Evolutionary conservation across 2,329 filamentous ascomycete species (phyloP), one percentile per base, ranked within the genome.

Genomic region (Fusarium palustre): DNA sequence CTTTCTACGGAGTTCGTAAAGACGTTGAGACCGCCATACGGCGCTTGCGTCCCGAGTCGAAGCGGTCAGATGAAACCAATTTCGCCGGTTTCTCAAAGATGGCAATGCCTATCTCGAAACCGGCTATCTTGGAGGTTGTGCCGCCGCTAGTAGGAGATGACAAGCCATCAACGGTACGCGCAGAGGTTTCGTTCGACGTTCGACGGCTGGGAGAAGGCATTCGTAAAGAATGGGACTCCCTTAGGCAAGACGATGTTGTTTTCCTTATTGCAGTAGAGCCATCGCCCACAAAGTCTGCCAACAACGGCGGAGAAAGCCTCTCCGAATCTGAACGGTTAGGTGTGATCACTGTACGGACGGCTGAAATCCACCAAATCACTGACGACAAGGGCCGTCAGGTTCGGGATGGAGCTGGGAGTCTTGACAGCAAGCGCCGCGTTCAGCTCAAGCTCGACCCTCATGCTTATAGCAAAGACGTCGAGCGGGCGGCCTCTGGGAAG

Each of bases 1-100:
- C 95, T 0, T 97, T 98, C 77, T 98, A 97, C 78, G 92, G 93
- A 64, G 95, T 99, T 63, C 89, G 94, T 46, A 95, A 94, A 75
- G 93, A 99, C 76, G 89, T 99, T 59, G 93, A 97, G 76, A 88
- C 92, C 48, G 89, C 91, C 9, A 77, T 98, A 52, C 92, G 92
- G 75, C 90, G 93, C 46, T 81, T 99, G 63, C 89, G 91, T 69
- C 94, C 95, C 3, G 88, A 90, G 69, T 76, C 82, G 24, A 86
- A 85, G 61, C 86, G 86, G 41, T 84, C 87, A 38, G 91, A 90
- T n/a, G 87, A 89, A 67, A 90, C 87, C 1, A 84, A 82, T 7
- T 98, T 98, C 76, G 85, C 91, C 15, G 95, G 96, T 0, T 94
- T 92, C 73, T 97, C 95, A 3, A 93, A 90, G 74, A 97, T 98